phyloP scores from a whole-genome alignment of 1,139 yeast species.

The Kluyveromyces marxianus region DNA sequence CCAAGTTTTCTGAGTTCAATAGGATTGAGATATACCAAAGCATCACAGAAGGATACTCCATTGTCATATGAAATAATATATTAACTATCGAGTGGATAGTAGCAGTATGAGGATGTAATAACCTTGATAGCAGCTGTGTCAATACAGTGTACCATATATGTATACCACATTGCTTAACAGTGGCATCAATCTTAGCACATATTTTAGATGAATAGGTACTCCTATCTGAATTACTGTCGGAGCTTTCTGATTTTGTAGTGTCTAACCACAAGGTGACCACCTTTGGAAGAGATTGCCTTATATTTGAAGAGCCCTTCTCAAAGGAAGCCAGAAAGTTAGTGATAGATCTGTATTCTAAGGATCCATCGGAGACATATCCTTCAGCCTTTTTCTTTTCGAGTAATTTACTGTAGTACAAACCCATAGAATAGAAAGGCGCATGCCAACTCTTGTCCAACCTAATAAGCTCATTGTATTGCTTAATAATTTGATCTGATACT shows the following conservation, averaged over 20 bases:
- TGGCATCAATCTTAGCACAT: constrained; percentile 42
- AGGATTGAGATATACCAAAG: constrained; percentile 82
- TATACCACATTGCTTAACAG: constrained; percentile 44
- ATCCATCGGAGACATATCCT: constrained; percentile 43
- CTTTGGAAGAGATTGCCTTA: constrained; percentile 84
- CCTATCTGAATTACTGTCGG: neutral
- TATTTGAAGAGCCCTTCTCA: constrained; percentile 57
- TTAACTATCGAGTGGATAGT: constrained; percentile 51
- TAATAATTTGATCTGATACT: constrained; percentile 63
- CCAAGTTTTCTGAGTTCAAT: constrained; percentile 54
- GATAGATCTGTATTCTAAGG: constrained; percentile 60
- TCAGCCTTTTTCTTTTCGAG: constrained; percentile 51
- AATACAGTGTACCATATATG: constrained; percentile 79
- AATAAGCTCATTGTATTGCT: constrained; percentile 58
- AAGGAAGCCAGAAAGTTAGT: constrained; percentile 60
- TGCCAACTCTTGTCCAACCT: constrained; percentile 61
- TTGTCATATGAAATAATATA: constrained; percentile 50
- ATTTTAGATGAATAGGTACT: constrained; percentile 12
- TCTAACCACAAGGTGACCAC: constrained; percentile 89
- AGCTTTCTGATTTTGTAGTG: constrained; percentile 44
- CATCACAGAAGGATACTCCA: constrained; percentile 71
- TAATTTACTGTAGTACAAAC: constrained; percentile 70
- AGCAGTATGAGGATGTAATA: constrained; percentile 53
- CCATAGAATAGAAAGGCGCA: constrained; percentile 73
- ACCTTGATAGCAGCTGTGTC: constrained; percentile 78